Conservation (phyloP, 2,329 filamentous ascomycete species). For the Diaporthe sp. region DNA sequence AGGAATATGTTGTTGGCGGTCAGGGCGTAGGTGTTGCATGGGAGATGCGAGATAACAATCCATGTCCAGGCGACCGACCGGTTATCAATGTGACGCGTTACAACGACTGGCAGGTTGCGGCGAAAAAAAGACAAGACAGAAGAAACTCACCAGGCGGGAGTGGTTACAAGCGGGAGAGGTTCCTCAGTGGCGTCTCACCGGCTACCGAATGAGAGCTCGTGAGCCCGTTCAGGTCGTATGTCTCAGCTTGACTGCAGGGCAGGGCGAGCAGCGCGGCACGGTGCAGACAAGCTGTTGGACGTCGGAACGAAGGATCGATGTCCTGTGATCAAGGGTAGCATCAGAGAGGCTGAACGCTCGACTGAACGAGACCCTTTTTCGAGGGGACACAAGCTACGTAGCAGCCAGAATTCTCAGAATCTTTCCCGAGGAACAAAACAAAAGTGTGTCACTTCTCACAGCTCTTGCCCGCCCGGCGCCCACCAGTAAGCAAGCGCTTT, state of each 20-base stretch:
- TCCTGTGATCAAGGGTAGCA: slow-evolving; percentile 20
- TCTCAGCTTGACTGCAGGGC: slow-evolving; percentile 7
- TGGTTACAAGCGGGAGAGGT: background rate
- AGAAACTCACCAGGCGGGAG: background rate
- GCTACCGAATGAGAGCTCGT: background rate
- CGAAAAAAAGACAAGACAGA: background rate
- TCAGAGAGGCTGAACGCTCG: background rate
- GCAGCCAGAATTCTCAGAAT: background rate
- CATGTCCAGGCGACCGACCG: background rate
- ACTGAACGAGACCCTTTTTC: background rate
- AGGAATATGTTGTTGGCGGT: background rate
- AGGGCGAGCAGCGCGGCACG: background rate
- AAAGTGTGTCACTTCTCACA: background rate
- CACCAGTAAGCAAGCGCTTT: slow-evolving; percentile 4
- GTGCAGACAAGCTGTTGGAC: background rate
- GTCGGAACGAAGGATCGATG: slow-evolving; percentile 8
- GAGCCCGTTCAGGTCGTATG: background rate
- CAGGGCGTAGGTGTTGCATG: background rate
- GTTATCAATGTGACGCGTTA: background rate
- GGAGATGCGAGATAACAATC: slow-evolving; percentile 15
- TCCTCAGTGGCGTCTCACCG: background rate
- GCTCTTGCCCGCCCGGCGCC: background rate
- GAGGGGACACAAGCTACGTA: slow-evolving; percentile 9
- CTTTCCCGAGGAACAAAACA: background rate
- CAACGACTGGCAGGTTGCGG: slow-evolving; percentile 14